phyloP scores from a whole-genome alignment of 257 asterid species.

The Nicotiana tomentosiformis region DNA sequence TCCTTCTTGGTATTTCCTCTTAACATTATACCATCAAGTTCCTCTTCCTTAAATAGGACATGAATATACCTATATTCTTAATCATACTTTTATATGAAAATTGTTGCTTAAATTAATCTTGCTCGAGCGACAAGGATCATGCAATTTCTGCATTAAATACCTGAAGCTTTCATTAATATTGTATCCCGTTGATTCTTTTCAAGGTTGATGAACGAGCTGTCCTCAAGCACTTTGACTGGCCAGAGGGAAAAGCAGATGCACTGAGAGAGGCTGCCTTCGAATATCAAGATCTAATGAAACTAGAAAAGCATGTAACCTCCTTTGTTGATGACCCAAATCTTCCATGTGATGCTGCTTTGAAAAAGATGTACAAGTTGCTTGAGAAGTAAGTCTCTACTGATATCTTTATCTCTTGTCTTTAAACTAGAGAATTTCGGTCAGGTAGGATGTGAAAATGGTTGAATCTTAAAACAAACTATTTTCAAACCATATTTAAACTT shows the following conservation, averaged over 20 bases:
- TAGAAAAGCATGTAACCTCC: slow-evolving; percentile 72
- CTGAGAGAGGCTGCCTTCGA: slow-evolving; percentile 91
- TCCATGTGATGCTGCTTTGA: slow-evolving; percentile 80
- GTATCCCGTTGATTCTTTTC: neutral
- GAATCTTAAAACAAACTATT: neutral
- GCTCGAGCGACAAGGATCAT: neutral
- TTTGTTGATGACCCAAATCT: slow-evolving; percentile 77
- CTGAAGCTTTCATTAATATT: neutral
- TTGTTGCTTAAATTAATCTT: neutral
- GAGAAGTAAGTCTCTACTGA: slow-evolving; percentile 66
- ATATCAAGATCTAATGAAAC: slow-evolving; percentile 80
- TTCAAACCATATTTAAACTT: neutral
- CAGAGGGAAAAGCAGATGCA: slow-evolving; percentile 97
- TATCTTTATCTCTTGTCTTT: neutral
- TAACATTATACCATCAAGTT: neutral
- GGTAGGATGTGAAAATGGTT: slow-evolving; percentile 1
- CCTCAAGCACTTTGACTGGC: slow-evolving; percentile 97
- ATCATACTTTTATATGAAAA: neutral
- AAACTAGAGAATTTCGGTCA: neutral
- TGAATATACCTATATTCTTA: neutral
- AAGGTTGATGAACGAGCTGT: slow-evolving; percentile 99
- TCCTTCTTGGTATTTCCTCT: slow-evolving; percentile 63
- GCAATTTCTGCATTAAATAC: neutral
- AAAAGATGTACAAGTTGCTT: slow-evolving; percentile 91
- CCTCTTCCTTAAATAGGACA: neutral